Evolutionary conservation across 129 eudicot genomes (phyloP).

Genomic region (carrot (Daucus carota)): DH1_v3.0 NC_030385.2:27267501-27268000

Average conservation of each 20-base stretch:
- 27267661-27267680: neutral
- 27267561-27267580: conserved; percentile 25
- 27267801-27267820: conserved; percentile 98
- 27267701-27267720: no score
- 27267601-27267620: neutral
- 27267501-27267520: conserved; percentile 90
- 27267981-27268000: conserved; percentile 93
- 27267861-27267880: conserved; percentile 86
- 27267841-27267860: conserved; percentile 94
- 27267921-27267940: conserved; percentile 95
- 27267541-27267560: conserved; percentile 90
- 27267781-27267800: conserved; percentile 85
- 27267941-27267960: conserved; percentile 90
- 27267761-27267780: neutral
- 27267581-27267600: neutral
- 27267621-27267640: neutral
- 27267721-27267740: no score
- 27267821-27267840: conserved; percentile 93
- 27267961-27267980: conserved; percentile 94
- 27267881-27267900: conserved; percentile 97
- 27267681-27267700: neutral
- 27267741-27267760: neutral
- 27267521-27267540: conserved; percentile 75
- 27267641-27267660: neutral
- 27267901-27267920: conserved; percentile 94